Evolutionary conservation across 2,329 filamentous ascomycete species (phyloP).

Genomic region (Colletotrichum sp.): DNA sequence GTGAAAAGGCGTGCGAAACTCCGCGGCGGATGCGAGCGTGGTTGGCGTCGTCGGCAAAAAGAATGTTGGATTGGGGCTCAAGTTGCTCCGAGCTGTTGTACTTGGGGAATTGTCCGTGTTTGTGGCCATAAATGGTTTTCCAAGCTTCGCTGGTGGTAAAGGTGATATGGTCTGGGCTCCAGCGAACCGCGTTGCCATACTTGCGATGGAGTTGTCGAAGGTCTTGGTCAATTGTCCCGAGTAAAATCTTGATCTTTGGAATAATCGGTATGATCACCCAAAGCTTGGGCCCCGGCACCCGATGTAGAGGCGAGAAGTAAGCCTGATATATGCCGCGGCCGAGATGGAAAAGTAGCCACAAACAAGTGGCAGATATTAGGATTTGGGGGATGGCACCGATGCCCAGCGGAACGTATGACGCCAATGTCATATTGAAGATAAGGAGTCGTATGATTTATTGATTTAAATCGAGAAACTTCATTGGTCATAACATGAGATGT

Average conservation of each 20-base stretch:
- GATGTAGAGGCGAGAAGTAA: not conserved
- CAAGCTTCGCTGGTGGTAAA: constrained; percentile 40
- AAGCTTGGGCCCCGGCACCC: not conserved
- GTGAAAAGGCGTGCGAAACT: constrained; percentile 32
- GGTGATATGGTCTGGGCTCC: constrained; percentile 49
- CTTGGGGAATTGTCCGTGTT: not conserved
- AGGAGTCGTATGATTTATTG: too few species aligned
- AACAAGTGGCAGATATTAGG: not conserved
- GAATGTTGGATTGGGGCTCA: not conserved
- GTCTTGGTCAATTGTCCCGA: constrained; percentile 10
- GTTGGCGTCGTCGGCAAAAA: not conserved
- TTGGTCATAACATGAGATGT: not conserved
- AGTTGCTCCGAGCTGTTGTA: not conserved
- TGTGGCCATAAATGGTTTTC: constrained; percentile 37
- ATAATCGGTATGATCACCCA: not conserved
- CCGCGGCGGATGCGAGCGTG: not conserved
- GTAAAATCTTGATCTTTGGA: not conserved
- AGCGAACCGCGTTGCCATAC: constrained; percentile 49
- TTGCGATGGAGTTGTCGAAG: constrained; percentile 36
- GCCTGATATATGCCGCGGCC: not conserved
- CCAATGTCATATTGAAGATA: not conserved
- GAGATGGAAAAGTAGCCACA: not conserved
- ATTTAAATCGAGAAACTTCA: too few species aligned
- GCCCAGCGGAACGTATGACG: not conserved
- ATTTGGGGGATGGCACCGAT: not conserved